Evolutionary conservation across 352 stramenopile species (phyloP).

Genomic region (Phytopythium chamaehyphon): DNA sequence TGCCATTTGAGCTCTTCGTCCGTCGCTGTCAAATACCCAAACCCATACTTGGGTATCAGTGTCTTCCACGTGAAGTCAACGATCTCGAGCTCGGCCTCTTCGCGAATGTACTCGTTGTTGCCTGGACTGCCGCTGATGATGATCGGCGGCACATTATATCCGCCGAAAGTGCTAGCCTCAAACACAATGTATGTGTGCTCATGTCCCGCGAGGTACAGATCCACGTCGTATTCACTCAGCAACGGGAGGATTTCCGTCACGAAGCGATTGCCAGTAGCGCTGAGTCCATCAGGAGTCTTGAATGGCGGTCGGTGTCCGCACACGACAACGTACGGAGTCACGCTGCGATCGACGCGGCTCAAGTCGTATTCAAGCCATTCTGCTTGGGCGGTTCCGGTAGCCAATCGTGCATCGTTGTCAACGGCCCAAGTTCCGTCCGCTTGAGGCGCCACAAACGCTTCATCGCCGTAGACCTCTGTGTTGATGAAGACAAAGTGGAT

Average conservation of each 20-base stretch:
- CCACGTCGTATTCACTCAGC: constrained; percentile 68
- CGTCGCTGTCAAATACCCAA: constrained; percentile 64
- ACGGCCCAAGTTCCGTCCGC: constrained; percentile 44
- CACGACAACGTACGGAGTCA: constrained; percentile 72
- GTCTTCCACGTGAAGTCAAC: constrained; percentile 54
- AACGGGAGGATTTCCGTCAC: constrained; percentile 61
- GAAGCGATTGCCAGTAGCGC: constrained; percentile 43
- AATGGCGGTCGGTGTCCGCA: constrained; percentile 68
- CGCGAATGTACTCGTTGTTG: constrained; percentile 76
- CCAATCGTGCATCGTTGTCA: constrained; percentile 34
- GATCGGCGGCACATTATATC: constrained; percentile 55
- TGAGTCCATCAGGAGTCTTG: constrained; percentile 51
- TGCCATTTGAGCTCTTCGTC: constrained; percentile 47
- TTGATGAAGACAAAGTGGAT: constrained; percentile 80
- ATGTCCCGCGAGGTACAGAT: constrained; percentile 66
- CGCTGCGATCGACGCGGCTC: constrained; percentile 47
- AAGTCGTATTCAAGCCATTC: constrained; percentile 72
- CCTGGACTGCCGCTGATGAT: constrained; percentile 69
- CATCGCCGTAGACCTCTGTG: constrained; percentile 72
- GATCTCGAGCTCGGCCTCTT: constrained; percentile 39
- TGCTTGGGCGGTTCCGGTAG: constrained; percentile 26
- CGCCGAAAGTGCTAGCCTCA: constrained; percentile 41
- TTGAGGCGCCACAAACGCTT: constrained; percentile 43
- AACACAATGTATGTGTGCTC: constrained; percentile 74
- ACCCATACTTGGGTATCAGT: constrained; percentile 72